A percentile compares a stretch with the other conserved stretches of the same genome.
phyloP scores from a whole-genome alignment of 1,284 basidiomycete species.

The Tilletiopsis washingtonensis region DNA sequence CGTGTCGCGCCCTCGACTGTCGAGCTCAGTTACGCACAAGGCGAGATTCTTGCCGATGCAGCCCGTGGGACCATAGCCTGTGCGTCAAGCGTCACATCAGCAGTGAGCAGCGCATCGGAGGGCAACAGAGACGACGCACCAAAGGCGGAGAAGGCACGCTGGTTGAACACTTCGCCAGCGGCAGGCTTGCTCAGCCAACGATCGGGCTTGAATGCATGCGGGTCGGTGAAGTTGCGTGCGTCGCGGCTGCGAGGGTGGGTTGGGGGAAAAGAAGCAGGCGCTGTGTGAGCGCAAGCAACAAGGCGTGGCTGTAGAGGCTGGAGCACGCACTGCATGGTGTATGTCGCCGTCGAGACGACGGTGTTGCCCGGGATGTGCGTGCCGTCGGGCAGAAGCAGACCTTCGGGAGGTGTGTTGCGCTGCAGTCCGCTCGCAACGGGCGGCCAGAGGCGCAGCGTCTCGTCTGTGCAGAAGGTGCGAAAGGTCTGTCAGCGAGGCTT shows the following conservation, averaged over 20 bases:
- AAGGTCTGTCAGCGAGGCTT: too few species aligned
- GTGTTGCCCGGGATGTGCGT: constrained; percentile 7
- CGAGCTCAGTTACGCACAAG: too few species aligned
- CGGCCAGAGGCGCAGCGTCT: constrained; percentile 17
- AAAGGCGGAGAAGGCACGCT: constrained; percentile 1
- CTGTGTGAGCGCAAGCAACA: too few species aligned
- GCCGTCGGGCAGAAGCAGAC: constrained; percentile 7
- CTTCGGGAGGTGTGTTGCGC: constrained; percentile 3
- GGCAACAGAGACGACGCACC: too few species aligned
- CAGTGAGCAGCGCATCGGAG: too few species aligned
- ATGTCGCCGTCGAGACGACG: constrained; percentile 14
- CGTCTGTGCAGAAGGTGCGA: constrained; percentile 23
- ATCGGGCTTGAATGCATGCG: background rate
- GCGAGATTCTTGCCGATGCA: constrained; percentile 5
- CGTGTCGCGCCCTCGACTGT: too few species aligned
- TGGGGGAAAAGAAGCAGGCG: too few species aligned
- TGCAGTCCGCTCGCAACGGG: constrained; percentile 17
- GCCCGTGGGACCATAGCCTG: constrained; percentile 3
- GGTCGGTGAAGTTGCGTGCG: constrained; percentile 12
- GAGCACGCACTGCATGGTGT: constrained; percentile 16
- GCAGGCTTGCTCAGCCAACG: background rate
- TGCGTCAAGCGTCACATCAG: too few species aligned
- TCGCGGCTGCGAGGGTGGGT: too few species aligned
- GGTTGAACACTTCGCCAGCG: background rate
- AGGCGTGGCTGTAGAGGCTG: too few species aligned